Evolutionary conservation across 768 basidiomycete genomes (phyloP), one percentile per base, ranked within the genome.

Genomic region (Grammothele lineata): DNA sequence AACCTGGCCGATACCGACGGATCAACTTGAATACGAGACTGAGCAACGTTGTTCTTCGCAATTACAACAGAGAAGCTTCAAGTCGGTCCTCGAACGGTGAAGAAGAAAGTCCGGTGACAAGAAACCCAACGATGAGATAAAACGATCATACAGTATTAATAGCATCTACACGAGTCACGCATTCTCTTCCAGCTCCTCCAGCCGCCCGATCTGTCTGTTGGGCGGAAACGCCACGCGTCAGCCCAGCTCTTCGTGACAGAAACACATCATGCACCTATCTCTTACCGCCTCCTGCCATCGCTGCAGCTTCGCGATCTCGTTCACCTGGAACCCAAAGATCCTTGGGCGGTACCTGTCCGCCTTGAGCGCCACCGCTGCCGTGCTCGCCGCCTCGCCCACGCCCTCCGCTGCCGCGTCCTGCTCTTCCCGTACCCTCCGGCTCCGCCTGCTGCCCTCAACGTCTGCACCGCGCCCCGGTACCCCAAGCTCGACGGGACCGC

Each of bases 311-410:
- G 95, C 95, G 50, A 80, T 84, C 71, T 98, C 96, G 60, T 97
- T 80, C 27, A 98, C 72, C 67, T 93, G 91, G 77, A 99, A 99
- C 1, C 96, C 96, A 66, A 97, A 98, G 43, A 98, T 94, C 61
- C 84, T 83, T 25, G 95, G 94, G 44, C 89, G 75, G 65, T 96
- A 94, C 55, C 92, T 66, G 62, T 98, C 96, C 22, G 91, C 90
- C 69, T 95, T 95, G 47, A 88, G 59, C 7, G 94, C 94, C 2
- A 81, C 89, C 36, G 70, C 75, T 10, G 92, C 83, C 3, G 93
- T 96, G 59, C 83, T 91, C 36, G 83, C 73, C 3, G 73, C 69
- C 63, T 86, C 86, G 17, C 80, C 83, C 3, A 81, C 75, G 15
- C 76, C 76, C 57, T 66, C 68, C 40, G 80, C 79, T 5, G 72